These are phyloP conservation scores for Macrotyloma uniflorum DNA, from an alignment of 306 rosid genomes.

Conservation along the genomic window DNA sequence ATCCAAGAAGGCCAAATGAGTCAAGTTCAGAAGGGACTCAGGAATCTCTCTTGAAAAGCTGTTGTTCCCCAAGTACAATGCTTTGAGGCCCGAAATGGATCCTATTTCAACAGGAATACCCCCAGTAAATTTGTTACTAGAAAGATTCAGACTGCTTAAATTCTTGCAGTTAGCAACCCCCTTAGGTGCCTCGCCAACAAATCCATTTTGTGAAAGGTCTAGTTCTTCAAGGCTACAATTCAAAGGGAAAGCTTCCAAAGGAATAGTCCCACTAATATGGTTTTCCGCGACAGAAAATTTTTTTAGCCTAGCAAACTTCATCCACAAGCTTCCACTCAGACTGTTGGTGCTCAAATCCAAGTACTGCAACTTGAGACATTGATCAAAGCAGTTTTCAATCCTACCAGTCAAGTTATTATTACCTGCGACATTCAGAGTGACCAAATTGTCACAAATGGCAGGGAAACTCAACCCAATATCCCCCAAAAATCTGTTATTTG, in stretches of 20 bases:
- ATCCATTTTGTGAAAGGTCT: conserved; percentile 71
- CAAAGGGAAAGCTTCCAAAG: conserved; percentile 46
- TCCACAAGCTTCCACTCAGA: conserved; percentile 70
- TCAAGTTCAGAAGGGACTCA: conserved; percentile 58
- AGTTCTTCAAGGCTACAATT: conserved; percentile 59
- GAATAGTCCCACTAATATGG: conserved; percentile 52
- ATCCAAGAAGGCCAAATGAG: conserved; percentile 74
- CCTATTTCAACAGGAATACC: conserved; percentile 72
- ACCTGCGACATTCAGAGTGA: conserved; percentile 60
- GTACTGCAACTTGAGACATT: conserved; percentile 64
- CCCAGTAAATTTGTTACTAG: conserved; percentile 65
- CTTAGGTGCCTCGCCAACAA: conserved; percentile 59
- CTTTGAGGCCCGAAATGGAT: conserved; percentile 52
- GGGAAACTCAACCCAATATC: conserved; percentile 62
- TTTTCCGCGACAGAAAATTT: conserved; percentile 78
- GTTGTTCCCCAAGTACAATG: conserved; percentile 74
- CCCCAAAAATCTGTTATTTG: conserved; percentile 70
- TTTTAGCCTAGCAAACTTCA: conserved; percentile 58
- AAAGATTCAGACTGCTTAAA: conserved; percentile 58
- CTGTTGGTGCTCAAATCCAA: conserved; percentile 85
- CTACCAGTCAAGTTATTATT: conserved; percentile 77
- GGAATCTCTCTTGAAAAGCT: conserved; percentile 73
- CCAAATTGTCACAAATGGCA: conserved; percentile 56
- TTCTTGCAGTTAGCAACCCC: conserved; percentile 67
- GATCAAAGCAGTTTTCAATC: conserved; percentile 58